Evolutionary conservation across 176 grass and related monocot species (phyloP).

Genomic region (Hordeum vulgare): MorexV3_pseudomolecules_assembly NC_058519.1:600722817-600723316

Average conservation of each 20-base stretch:
- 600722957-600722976: background rate
- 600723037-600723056: slow-evolving; percentile 41
- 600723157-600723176: slow-evolving; percentile 69
- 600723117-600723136: slow-evolving; percentile 45
- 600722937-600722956: background rate
- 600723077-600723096: slow-evolving; percentile 50
- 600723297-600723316: background rate
- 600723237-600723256: background rate
- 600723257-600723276: background rate
- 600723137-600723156: slow-evolving; percentile 63
- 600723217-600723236: background rate
- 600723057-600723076: slow-evolving; percentile 49
- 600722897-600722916: background rate
- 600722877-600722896: background rate
- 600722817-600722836: background rate
- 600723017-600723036: background rate
- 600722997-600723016: background rate
- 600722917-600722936: background rate
- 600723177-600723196: background rate
- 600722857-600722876: background rate
- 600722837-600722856: background rate
- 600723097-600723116: slow-evolving; percentile 44
- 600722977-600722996: background rate
- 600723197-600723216: background rate
- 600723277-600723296: background rate